A percentile compares a stretch with the other conserved stretches of the same genome.
Evolutionary conservation across 768 basidiomycete genomes (phyloP).

Genomic region (Aureoboletus auriporus): DNA sequence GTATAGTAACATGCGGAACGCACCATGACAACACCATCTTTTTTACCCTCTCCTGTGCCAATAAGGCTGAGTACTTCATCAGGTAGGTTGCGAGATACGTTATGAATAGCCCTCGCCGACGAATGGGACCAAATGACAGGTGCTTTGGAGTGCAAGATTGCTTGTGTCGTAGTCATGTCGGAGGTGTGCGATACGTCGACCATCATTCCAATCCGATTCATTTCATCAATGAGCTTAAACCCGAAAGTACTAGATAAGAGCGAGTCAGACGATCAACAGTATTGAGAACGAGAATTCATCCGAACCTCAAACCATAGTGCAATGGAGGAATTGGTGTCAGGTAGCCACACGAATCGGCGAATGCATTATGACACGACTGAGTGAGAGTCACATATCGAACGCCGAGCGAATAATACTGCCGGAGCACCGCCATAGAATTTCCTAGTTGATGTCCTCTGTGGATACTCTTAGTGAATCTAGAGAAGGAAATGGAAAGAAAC

Average conservation of each 20-base stretch:
- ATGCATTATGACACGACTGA: conserved; percentile 86
- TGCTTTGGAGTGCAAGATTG: conserved; percentile 62
- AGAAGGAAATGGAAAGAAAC: conserved; percentile 17
- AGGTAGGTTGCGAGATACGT: conserved; percentile 80
- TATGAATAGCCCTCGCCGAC: conserved; percentile 74
- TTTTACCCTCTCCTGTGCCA: conserved; percentile 59
- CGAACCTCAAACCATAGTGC: conserved; percentile 66
- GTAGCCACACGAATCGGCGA: conserved; percentile 78
- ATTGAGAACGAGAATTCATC: neutral
- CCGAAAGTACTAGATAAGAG: conserved; percentile 56
- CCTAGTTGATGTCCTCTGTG: conserved; percentile 91
- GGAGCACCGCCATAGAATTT: conserved; percentile 79
- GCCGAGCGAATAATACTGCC: conserved; percentile 79
- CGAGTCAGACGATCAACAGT: neutral
- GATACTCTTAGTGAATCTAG: neutral
- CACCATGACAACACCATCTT: conserved; percentile 87
- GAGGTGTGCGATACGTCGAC: conserved; percentile 94
- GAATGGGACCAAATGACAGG: conserved; percentile 97
- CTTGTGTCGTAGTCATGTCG: conserved; percentile 82
- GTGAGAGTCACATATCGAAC: conserved; percentile 95
- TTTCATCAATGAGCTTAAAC: conserved; percentile 70
- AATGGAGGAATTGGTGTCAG: conserved; percentile 48
- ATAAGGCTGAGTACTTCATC: conserved; percentile 69
- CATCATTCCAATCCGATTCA: conserved; percentile 92
- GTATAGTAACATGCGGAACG: neutral